Base-by-base conservation (phyloP, 768 basidiomycete species). In the Leucocoprinus sp. region DNA sequence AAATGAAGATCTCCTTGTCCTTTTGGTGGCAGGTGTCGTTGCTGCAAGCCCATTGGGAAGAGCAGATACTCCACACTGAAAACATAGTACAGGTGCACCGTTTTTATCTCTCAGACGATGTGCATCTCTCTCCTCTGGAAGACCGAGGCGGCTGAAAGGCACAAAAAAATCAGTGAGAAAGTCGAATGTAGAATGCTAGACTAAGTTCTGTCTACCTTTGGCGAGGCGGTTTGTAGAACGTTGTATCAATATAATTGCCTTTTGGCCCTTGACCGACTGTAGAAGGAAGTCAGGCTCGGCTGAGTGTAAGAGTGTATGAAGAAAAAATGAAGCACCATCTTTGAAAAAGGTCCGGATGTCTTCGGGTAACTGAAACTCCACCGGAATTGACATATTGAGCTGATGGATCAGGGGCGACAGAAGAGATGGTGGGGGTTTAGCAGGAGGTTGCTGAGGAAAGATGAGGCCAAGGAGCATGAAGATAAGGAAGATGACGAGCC, bases 71-170 rank as follows among this genome's bases (percentile, higher is more conserved):
- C 85, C 83, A 60, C 96, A 99, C 49, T 75, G 79, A 66, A 88
- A 96, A 61, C 96, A 99, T 23, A 93, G 69, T n/a, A 96, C 79
- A 2, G 85, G 78, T 0, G 74, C 71, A 1, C 87, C 84, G 56
- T 85, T 89, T 55, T 82, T 77, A 62, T 97, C 93, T 58, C 82
- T 85, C 37, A 93, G 69, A 35, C 87, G 80, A 66, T 84, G 79
- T 8, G 87, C 78, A 62, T 98, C 96, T 21, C 93, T 82, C 42
- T 93, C 93, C 58, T 98, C 96, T 22, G 89, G 65, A 52, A 91
- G 83, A 22, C 90, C 90, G 58, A 84, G 83, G 21, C 91, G 90
- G 59, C 93, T 78, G 52, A 12, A 49, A 22, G 22, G 43, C 44
- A 36, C 52, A 54, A 44, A 33, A 54, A 45, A 33, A 15, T 18